These are phyloP conservation scores for Allomyces arbusculus DNA, from an alignment of 192 early-diverging fungal genomes.

Conservation along the genomic window DNA sequence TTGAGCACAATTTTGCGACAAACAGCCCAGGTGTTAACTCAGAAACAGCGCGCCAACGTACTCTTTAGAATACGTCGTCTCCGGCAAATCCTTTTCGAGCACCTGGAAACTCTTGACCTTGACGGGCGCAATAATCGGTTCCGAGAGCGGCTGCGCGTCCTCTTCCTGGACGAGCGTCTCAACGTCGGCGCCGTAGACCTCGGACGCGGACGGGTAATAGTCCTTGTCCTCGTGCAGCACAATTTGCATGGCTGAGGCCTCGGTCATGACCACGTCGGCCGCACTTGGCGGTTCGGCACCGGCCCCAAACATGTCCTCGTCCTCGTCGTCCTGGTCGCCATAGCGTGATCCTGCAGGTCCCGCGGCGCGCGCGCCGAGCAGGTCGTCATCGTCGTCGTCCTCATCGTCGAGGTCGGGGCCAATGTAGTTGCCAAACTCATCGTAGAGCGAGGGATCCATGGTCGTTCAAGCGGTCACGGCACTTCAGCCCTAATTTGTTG, in stretches of 20 bases:
- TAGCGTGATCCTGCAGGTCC: too few species aligned
- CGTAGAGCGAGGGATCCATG: constrained; percentile 25
- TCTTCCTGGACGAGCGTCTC: constrained; percentile 93
- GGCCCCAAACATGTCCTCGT: constrained; percentile 9
- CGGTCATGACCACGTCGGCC: constrained; percentile 19
- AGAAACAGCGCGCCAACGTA: constrained; percentile 10
- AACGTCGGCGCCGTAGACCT: constrained; percentile 86
- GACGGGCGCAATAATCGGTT: constrained; percentile 83
- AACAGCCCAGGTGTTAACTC: background rate
- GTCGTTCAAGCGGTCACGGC: too few species aligned
- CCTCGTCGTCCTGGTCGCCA: constrained; percentile 2
- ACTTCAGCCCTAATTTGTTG: too few species aligned
- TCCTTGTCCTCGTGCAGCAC: constrained; percentile 97
- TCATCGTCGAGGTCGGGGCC: constrained; percentile 58
- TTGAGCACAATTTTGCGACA: too few species aligned
- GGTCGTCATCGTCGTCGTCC: constrained; percentile 11
- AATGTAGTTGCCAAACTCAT: constrained; percentile 97
- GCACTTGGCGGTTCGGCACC: constrained; percentile 3
- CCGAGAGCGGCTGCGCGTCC: constrained; percentile 84
- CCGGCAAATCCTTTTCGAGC: constrained; percentile 61
- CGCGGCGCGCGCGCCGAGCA: constrained; percentile 6
- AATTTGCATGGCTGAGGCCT: constrained; percentile 39
- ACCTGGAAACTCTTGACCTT: constrained; percentile 73
- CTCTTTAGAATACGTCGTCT: constrained; percentile 75
- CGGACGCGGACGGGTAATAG: constrained; percentile 93